Evolutionary conservation across 2,329 filamentous ascomycete species (phyloP).

Genomic region (Aureobasidium vineae): DNA sequence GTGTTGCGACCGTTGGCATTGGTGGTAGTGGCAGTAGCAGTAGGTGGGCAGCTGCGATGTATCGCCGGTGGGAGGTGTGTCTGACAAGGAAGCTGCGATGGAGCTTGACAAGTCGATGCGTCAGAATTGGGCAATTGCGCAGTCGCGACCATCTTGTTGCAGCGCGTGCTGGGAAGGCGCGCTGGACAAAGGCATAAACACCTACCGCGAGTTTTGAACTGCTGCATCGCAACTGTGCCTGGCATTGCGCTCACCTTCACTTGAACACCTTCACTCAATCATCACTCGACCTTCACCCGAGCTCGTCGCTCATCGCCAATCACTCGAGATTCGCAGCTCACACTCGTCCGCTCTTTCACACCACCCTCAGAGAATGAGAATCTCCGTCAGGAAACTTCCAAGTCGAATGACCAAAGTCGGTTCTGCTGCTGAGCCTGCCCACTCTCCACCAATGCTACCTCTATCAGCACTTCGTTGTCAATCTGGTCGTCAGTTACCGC

Average conservation of each 20-base stretch:
- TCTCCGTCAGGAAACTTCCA: neutral
- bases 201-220: neutral
- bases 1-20: slow-evolving; percentile 18
- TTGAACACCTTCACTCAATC: neutral
- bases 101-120: slow-evolving; percentile 11
- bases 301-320: neutral
- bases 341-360: neutral
- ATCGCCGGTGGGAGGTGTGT: neutral
- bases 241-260: neutral
- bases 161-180: slow-evolving; percentile 21
- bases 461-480: neutral
- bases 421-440: slow-evolving; percentile 15
- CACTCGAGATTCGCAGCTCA: slow-evolving; percentile 1
- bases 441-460: slow-evolving; percentile 17
- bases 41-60: neutral
- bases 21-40: slow-evolving; percentile 14
- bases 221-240: slow-evolving; percentile 10
- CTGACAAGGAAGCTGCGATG: slow-evolving; percentile 17
- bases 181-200: neutral
- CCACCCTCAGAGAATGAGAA: slow-evolving; percentile 14
- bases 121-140: neutral
- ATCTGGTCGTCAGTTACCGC: slow-evolving; percentile 16
- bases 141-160: slow-evolving; percentile 13
- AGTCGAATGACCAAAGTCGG: slow-evolving; percentile 20
- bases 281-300: slow-evolving; percentile 1